Evolutionary conservation across 1,284 basidiomycete species (phyloP).

Genomic region (Marasmius sp.): DNA sequence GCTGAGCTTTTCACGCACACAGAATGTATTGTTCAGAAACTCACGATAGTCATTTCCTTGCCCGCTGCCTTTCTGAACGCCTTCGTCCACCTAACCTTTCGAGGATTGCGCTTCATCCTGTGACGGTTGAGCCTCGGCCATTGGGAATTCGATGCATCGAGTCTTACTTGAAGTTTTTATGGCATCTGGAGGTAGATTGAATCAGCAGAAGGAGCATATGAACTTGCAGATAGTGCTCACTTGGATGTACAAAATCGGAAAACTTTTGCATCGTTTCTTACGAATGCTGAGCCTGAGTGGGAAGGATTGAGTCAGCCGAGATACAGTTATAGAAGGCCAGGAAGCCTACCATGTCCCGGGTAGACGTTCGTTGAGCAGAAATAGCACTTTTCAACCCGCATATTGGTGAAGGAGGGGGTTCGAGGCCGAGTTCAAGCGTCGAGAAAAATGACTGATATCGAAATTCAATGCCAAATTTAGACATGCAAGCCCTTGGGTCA

Average conservation of each 20-base stretch:
- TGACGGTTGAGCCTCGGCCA: slow-evolving; percentile 2
- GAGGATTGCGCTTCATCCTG: slow-evolving; percentile 99
- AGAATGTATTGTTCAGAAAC: slow-evolving; percentile 26
- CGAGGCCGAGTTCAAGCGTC: neutral
- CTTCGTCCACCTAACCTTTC: slow-evolving; percentile 99
- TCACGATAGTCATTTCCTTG: slow-evolving; percentile 98
- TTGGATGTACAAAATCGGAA: slow-evolving; percentile 98
- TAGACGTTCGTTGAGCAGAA: slow-evolving; percentile 88
- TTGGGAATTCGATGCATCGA: neutral
- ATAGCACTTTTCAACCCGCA: slow-evolving; percentile 81
- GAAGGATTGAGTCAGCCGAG: neutral
- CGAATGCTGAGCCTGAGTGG: slow-evolving; percentile 80
- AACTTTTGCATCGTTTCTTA: slow-evolving; percentile 94
- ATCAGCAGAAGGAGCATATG: slow-evolving; percentile 12
- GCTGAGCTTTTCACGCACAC: neutral
- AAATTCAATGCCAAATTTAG: no score
- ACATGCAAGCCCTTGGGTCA: no score
- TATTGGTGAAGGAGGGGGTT: slow-evolving; percentile 24
- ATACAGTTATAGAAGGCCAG: neutral
- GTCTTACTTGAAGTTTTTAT: slow-evolving; percentile 95
- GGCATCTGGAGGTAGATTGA: slow-evolving; percentile 60
- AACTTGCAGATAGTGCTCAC: slow-evolving; percentile 45
- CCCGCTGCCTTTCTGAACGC: slow-evolving; percentile 98
- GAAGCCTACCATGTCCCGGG: slow-evolving; percentile 74
- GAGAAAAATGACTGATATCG: no score